Evolutionary conservation across 768 basidiomycete genomes (phyloP).

Genomic region (Lanmaoa rubissima): DNA sequence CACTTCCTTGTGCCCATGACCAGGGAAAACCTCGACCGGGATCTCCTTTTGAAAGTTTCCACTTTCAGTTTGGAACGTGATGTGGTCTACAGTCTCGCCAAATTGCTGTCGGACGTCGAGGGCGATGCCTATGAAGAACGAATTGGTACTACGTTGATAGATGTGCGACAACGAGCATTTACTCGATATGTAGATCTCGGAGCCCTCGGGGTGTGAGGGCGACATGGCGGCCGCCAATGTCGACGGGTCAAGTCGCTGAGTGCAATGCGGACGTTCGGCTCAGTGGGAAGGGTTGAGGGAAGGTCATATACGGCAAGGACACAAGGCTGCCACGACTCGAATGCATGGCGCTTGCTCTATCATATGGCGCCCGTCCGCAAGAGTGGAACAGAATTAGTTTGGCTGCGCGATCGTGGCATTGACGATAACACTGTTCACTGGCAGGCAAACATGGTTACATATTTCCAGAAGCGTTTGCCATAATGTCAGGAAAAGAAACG

Average conservation of each 20-base stretch:
- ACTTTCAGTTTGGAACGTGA: background rate
- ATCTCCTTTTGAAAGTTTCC: background rate
- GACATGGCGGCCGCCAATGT: background rate
- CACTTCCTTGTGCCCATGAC: background rate
- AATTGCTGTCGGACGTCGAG: background rate
- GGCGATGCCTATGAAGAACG: background rate
- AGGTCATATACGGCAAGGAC: too few relatives aligned
- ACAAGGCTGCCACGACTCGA: background rate
- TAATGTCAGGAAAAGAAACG: too few relatives aligned
- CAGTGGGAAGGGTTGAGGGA: background rate
- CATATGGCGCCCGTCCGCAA: background rate
- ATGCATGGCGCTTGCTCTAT: background rate
- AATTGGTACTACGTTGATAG: background rate
- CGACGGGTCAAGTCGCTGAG: background rate
- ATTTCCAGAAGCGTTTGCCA: too few relatives aligned
- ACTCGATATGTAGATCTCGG: background rate
- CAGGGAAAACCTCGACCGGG: background rate
- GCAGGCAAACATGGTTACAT: too few relatives aligned
- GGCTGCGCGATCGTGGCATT: too few relatives aligned
- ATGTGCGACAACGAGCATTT: background rate
- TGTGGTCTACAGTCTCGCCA: background rate
- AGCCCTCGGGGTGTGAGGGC: background rate
- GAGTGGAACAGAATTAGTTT: too few relatives aligned
- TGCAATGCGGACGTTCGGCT: background rate
- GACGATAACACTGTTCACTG: background rate